These are phyloP conservation scores for Penicillium sclerotiorum DNA, from an alignment of 2,329 filamentous ascomycete species.

Conservation along the genomic window DNA sequence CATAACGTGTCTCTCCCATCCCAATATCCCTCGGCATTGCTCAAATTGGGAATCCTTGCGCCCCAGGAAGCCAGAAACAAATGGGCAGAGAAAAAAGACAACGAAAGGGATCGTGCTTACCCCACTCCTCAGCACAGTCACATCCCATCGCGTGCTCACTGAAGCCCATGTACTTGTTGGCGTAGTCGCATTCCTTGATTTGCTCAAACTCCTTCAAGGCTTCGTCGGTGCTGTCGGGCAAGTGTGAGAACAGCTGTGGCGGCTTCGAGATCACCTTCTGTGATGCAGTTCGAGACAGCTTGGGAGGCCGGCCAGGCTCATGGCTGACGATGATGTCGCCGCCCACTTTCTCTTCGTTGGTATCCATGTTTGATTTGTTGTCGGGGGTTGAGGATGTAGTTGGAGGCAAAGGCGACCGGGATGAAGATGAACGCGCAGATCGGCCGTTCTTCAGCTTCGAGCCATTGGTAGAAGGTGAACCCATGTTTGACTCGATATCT, in stretches of 20 bases:
- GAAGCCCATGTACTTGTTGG: constrained; percentile 84
- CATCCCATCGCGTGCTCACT: constrained; percentile 94
- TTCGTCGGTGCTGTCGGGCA: constrained; percentile 77
- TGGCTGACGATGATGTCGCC: constrained; percentile 65
- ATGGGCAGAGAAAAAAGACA: constrained; percentile 3
- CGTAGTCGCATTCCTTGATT: constrained; percentile 85
- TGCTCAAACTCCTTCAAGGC: constrained; percentile 76
- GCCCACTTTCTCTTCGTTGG: constrained; percentile 58
- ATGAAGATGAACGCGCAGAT: constrained; percentile 17
- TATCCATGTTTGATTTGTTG: constrained; percentile 1
- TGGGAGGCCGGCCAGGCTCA: constrained; percentile 68
- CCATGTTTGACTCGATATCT: constrained; percentile 42
- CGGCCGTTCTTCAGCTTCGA: constrained; percentile 25
- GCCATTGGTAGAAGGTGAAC: constrained; percentile 30
- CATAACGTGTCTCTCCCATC: no score
- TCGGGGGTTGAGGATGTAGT: constrained; percentile 6
- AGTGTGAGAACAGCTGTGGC: constrained; percentile 69
- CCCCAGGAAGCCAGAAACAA: constrained; percentile 13
- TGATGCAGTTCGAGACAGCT: constrained; percentile 71
- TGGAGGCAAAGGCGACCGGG: constrained; percentile 22
- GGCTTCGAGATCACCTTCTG: constrained; percentile 68
- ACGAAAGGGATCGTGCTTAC: constrained; percentile 60
- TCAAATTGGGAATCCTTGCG: no score
- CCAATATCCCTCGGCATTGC: no score
- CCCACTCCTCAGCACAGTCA: constrained; percentile 92